A percentile compares a stretch with the other conserved stretches of the same genome.
Evolutionary conservation across 306 rosid genomes (phyloP).

Genomic region (Hippophae tibetana): DNA sequence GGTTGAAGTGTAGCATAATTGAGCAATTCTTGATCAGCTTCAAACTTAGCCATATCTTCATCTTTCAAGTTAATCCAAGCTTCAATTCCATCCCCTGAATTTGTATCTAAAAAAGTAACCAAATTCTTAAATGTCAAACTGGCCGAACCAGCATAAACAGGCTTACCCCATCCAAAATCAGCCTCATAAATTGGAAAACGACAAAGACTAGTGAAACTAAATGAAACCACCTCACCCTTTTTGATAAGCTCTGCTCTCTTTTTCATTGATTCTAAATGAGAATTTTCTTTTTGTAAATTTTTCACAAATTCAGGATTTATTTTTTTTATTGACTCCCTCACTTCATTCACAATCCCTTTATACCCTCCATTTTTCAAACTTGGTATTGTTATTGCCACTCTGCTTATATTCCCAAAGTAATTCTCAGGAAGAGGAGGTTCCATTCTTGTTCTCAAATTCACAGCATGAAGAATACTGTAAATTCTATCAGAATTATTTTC

Average conservation of each 20-base stretch:
- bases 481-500: background rate
- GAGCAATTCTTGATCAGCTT: constrained; percentile 9
- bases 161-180: constrained; percentile 32
- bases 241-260: background rate
- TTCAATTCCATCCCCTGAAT: constrained; percentile 23
- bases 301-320: constrained; percentile 7
- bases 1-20: too few species aligned
- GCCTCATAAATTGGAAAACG: constrained; percentile 23
- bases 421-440: constrained; percentile 26
- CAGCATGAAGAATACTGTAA: constrained; percentile 17
- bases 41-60: constrained; percentile 29
- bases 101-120: constrained; percentile 18
- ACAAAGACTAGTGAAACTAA: constrained; percentile 29
- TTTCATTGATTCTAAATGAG: constrained; percentile 1
- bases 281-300: constrained; percentile 4
- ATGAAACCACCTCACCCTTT: constrained; percentile 15
- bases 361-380: constrained; percentile 1
- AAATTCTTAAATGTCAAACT: constrained; percentile 12
- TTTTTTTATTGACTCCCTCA: constrained; percentile 15
- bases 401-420: constrained; percentile 25
- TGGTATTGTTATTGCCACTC: constrained; percentile 4
- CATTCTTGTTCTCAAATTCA: constrained; percentile 27
- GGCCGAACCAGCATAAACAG: constrained; percentile 17
- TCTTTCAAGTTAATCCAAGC: constrained; percentile 18
- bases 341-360: constrained; percentile 3